Base-by-base conservation (phyloP, 768 basidiomycete genomes). In the Suillus paluster region DNA sequence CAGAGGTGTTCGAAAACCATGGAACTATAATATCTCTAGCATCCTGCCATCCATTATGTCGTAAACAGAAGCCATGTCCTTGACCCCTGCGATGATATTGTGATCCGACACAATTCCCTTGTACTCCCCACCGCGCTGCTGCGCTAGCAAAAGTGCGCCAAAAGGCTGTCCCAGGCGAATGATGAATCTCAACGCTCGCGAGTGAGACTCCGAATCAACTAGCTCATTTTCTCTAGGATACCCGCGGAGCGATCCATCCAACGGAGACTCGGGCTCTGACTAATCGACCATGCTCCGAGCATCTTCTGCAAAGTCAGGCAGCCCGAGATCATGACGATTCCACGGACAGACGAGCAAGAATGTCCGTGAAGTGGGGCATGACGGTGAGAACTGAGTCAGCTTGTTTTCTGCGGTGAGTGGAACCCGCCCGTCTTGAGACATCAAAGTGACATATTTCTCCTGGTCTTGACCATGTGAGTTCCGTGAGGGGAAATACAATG, bases 141-240 rank as follows among this genome's bases (percentile, higher is more conserved):
- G 57, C 14, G 7, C 21, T 33, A 58, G 42, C 27, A 58, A 45
- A 10, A 49, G 34, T 11, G 57, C 44, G 17, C 39, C 3, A 45
- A 58, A 58, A 42, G 57, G 57, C 14, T 57, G 56, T 19, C 38
- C 56, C 30, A 57, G 53, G 4, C n/a, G 54, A 6, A 30, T 17
- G 19, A 50, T 30, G 27, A 19, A 30, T 10, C 27, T 48, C 46
- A 48, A 27, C 15, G 46, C 25, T 48, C 7, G 46, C 15, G 23
- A 25, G 25, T 27, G 46, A 25, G 46, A 15, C 15, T 25, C 25
- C 15, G 46, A 48, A 25, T 48, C 46, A 48, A 48, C 46, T 25
- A 23, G 15, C 14, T 48, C 46, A 1, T 17, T 25, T 7, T 25
- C 25, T 27, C 25, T 23, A 48, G 46, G 25, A 48, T 14, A 27